Evolutionary conservation across 176 grass and related monocot species (phyloP).

Genomic region (Echinochloa phyllopogon): DNA sequence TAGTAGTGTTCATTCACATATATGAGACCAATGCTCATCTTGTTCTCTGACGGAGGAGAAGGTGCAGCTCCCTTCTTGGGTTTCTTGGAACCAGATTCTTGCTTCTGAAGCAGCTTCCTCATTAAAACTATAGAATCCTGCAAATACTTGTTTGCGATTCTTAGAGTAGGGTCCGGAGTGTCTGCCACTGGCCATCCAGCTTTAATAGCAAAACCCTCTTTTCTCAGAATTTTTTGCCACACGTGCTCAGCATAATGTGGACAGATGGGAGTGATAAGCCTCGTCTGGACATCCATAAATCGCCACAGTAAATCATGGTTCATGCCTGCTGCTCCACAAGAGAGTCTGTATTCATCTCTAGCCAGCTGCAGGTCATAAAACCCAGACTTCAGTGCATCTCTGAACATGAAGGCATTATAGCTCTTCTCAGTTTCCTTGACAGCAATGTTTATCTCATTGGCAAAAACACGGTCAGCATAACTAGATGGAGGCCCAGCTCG

Average conservation of each 20-base stretch:
- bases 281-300: slow-evolving; percentile 83
- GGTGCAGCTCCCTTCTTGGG: slow-evolving; percentile 64
- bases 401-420: slow-evolving; percentile 81
- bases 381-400: slow-evolving; percentile 75
- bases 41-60: slow-evolving; percentile 47
- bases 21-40: slow-evolving; percentile 60
- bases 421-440: slow-evolving; percentile 70
- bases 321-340: slow-evolving; percentile 71
- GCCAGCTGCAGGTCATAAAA: slow-evolving; percentile 82
- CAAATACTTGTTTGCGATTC: slow-evolving; percentile 80
- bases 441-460: slow-evolving; percentile 78
- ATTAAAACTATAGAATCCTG: slow-evolving; percentile 72
- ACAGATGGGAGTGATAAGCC: slow-evolving; percentile 66
- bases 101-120: slow-evolving; percentile 81
- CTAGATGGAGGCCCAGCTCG: slow-evolving; percentile 51
- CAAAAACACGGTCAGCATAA: slow-evolving; percentile 76
- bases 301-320: slow-evolving; percentile 59
- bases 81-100: slow-evolving; percentile 73
- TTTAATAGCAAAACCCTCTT: slow-evolving; percentile 67
- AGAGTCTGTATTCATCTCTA: slow-evolving; percentile 82
- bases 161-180: slow-evolving; percentile 56
- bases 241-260: slow-evolving; percentile 82
- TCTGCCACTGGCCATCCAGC: slow-evolving; percentile 68
- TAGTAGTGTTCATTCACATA: slow-evolving; percentile 75
- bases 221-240: slow-evolving; percentile 66